Conservation (phyloP, 2,329 filamentous ascomycete genomes). For the Calonectria leucothoes region DNA sequence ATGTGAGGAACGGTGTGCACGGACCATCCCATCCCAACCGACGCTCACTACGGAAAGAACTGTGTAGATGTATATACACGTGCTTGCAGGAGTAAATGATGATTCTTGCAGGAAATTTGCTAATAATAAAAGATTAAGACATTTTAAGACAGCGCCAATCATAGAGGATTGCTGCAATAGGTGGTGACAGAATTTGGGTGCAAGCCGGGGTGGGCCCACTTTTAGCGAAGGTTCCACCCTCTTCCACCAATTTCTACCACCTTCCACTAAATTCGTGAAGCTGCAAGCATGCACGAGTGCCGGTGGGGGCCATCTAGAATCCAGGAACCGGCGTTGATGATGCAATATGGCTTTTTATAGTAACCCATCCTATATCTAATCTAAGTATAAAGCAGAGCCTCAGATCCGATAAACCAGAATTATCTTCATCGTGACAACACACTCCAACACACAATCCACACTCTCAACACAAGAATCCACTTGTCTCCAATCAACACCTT, state of each 20-base stretch:
- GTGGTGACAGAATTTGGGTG: background rate
- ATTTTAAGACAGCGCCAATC: background rate
- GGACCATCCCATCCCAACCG: background rate
- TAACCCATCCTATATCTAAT: slow-evolving; percentile 4
- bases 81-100: background rate
- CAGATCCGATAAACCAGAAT: slow-evolving; percentile 2
- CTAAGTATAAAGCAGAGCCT: slow-evolving; percentile 46
- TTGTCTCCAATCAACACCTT: slow-evolving; percentile 37
- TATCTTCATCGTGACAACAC: background rate
- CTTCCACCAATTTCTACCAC: background rate
- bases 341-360: background rate
- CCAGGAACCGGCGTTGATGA: background rate
- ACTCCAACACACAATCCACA: background rate
- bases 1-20: too few species aligned
- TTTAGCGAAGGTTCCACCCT: background rate
- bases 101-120: too few species aligned
- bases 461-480: background rate
- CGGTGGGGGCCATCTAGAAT: background rate
- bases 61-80: background rate
- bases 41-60: background rate
- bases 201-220: background rate
- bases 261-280: background rate
- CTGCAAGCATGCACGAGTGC: background rate
- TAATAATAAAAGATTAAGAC: too few species aligned
- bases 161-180: background rate